Evolutionary conservation across 2,329 filamentous ascomycete genomes (phyloP).

Genomic region (Sphaceloma murrayae): DNA sequence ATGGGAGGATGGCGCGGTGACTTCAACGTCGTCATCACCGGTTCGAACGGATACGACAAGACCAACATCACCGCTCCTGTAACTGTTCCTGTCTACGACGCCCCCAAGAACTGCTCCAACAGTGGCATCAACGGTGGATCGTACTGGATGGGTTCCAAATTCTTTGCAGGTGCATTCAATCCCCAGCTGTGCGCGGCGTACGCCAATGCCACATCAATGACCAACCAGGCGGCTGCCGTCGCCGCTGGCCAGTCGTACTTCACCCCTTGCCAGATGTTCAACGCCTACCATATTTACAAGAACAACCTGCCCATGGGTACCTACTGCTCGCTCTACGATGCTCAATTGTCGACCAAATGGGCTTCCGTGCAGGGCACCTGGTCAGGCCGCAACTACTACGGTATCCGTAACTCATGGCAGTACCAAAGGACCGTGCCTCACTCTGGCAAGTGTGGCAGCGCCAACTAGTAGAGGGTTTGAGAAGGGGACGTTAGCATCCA

Average conservation of each 20-base stretch:
- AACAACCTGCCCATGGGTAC: conserved; percentile 20
- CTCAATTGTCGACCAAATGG: conserved; percentile 16
- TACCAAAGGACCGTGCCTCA: conserved; percentile 16
- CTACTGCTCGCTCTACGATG: conserved; percentile 23
- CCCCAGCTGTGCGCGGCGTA: conserved; percentile 23
- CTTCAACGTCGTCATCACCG: conserved; percentile 19
- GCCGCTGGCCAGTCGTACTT: conserved; percentile 16
- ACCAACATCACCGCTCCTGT: conserved; percentile 17
- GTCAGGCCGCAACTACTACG: conserved; percentile 18
- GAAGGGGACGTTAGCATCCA: not conserved
- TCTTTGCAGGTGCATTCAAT: conserved; percentile 25
- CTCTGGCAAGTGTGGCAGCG: conserved; percentile 16
- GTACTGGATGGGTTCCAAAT: conserved; percentile 21
- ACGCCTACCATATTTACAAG: conserved; percentile 22
- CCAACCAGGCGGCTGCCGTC: conserved; percentile 19
- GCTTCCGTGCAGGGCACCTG: conserved; percentile 18
- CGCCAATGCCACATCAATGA: conserved; percentile 21
- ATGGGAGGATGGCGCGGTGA: conserved; percentile 18
- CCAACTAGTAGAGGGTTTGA: not conserved
- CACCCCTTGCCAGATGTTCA: conserved; percentile 21
- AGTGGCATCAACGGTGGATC: conserved; percentile 11
- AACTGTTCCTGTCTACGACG: conserved; percentile 9
- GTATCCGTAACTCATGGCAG: conserved; percentile 18
- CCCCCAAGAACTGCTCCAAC: conserved; percentile 16
- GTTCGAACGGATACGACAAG: conserved; percentile 21